Conservation (phyloP, 495 filamentous ascomycete species). For the Amphirosellinia nigrospora region DNA sequence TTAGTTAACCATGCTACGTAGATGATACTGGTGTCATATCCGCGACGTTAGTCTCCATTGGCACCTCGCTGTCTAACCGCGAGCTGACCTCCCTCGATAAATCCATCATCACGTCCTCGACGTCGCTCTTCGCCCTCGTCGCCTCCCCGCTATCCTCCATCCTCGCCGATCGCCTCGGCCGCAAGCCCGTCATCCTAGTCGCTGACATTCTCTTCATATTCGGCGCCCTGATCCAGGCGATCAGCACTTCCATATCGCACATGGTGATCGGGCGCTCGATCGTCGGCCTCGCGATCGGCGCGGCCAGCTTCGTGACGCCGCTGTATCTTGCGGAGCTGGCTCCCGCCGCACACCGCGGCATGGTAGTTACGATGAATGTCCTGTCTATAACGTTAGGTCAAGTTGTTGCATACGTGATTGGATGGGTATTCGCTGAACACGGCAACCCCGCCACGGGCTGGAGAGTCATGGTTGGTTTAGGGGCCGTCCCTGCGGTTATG, state of each 20-base stretch:
- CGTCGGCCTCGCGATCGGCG: slow-evolving; percentile 83
- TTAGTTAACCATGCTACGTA: slow-evolving; percentile 40
- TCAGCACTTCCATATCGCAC: slow-evolving; percentile 61
- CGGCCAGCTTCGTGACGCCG: slow-evolving; percentile 81
- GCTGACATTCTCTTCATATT: slow-evolving; percentile 79
- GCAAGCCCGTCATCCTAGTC: slow-evolving; percentile 76
- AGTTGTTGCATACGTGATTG: slow-evolving; percentile 82
- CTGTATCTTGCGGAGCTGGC: slow-evolving; percentile 87
- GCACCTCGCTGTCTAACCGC: slow-evolving; percentile 70
- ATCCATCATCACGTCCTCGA: slow-evolving; percentile 81
- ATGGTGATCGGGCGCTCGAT: slow-evolving; percentile 84
- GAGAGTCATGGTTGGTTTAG: slow-evolving; percentile 91
- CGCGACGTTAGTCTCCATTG: slow-evolving; percentile 81
- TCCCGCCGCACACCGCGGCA: slow-evolving; percentile 73
- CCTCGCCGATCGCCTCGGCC: slow-evolving; percentile 75
- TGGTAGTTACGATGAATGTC: slow-evolving; percentile 76
- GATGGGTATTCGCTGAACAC: slow-evolving; percentile 66
- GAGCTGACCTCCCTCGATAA: slow-evolving; percentile 78
- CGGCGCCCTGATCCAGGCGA: slow-evolving; percentile 76
- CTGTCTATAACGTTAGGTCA: slow-evolving; percentile 87
- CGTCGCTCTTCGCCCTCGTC: slow-evolving; percentile 78
- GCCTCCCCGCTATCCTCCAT: slow-evolving; percentile 77
- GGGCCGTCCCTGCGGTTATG: slow-evolving; percentile 74
- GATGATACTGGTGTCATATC: slow-evolving; percentile 90
- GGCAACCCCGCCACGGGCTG: slow-evolving; percentile 64